These are phyloP conservation scores for Linnemannia exigua DNA, from an alignment of 192 early-diverging fungal species.

Conservation along the genomic window DNA sequence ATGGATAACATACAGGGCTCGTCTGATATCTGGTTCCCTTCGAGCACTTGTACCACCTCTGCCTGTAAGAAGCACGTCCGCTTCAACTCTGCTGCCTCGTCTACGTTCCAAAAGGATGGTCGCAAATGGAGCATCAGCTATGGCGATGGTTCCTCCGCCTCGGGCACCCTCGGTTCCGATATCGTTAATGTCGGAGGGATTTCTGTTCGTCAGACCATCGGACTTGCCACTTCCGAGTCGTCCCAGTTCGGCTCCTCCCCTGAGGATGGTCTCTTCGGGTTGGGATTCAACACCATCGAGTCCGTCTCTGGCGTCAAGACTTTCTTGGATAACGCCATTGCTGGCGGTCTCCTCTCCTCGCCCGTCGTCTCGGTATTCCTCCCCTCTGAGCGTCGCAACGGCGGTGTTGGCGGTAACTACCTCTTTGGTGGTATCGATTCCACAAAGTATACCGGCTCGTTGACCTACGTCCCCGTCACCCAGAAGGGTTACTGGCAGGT, in stretches of 20 bases:
- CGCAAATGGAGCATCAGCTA: slow-evolving; percentile 71
- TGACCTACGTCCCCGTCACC: slow-evolving; percentile 66
- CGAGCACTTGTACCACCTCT: slow-evolving; percentile 53
- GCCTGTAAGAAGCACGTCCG: slow-evolving; percentile 63
- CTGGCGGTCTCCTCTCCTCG: slow-evolving; percentile 62
- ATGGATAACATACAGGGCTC: slow-evolving; percentile 47
- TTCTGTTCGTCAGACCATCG: slow-evolving; percentile 70
- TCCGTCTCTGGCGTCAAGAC: slow-evolving; percentile 56
- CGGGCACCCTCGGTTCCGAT: slow-evolving; percentile 61
- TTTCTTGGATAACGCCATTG: slow-evolving; percentile 68
- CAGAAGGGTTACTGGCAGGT: slow-evolving; percentile 71
- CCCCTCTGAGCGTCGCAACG: slow-evolving; percentile 56
- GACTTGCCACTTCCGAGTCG: slow-evolving; percentile 70
- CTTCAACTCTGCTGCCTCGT: slow-evolving; percentile 62
- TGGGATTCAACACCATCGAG: slow-evolving; percentile 66
- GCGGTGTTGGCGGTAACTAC: slow-evolving; percentile 61
- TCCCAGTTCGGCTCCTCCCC: slow-evolving; percentile 64
- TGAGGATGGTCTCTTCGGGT: slow-evolving; percentile 73
- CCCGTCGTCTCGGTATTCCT: slow-evolving; percentile 76
- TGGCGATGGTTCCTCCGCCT: slow-evolving; percentile 69
- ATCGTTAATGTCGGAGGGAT: slow-evolving; percentile 72
- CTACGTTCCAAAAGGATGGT: slow-evolving; percentile 68
- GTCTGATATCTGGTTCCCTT: slow-evolving; percentile 70
- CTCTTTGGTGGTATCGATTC: slow-evolving; percentile 69
- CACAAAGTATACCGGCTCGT: slow-evolving; percentile 59